phyloP scores from a whole-genome alignment of 331 rosid genomes.

The Cucumis variabilis region DNA sequence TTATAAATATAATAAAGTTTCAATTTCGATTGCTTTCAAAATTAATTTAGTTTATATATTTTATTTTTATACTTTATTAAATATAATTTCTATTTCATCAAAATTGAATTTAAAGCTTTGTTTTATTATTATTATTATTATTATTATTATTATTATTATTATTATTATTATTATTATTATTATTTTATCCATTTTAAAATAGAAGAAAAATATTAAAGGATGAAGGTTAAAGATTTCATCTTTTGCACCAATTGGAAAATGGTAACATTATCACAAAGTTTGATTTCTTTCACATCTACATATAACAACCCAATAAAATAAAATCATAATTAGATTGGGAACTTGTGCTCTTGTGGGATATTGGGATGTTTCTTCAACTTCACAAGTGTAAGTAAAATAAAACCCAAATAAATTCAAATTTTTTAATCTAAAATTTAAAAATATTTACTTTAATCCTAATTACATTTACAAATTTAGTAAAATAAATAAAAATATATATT shows the following conservation, averaged over 20 bases:
- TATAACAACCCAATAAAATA: neutral
- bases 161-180: too few species aligned
- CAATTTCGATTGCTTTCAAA: too few species aligned
- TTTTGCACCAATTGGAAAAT: slow-evolving; percentile 1
- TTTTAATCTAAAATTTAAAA: neutral
- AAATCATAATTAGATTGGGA: neutral
- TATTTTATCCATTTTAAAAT: too few species aligned
- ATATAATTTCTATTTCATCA: neutral
- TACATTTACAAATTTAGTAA: too few species aligned
- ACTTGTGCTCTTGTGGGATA: neutral
- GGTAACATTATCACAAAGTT: neutral
- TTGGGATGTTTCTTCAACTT: neutral
- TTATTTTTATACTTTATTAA: too few species aligned
- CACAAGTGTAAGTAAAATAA: too few species aligned
- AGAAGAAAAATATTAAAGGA: neutral
- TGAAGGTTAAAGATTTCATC: neutral
- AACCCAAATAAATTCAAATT: neutral
- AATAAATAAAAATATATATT: too few species aligned
- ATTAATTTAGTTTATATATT: too few species aligned
- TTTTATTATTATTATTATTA: neutral
- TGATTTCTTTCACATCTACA: neutral
- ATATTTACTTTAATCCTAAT: too few species aligned
- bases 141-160: too few species aligned
- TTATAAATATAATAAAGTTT: too few species aligned
- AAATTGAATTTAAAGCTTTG: neutral